Base-by-base conservation (phyloP, 768 basidiomycete genomes). In the Boletus rex-veris region DNA sequence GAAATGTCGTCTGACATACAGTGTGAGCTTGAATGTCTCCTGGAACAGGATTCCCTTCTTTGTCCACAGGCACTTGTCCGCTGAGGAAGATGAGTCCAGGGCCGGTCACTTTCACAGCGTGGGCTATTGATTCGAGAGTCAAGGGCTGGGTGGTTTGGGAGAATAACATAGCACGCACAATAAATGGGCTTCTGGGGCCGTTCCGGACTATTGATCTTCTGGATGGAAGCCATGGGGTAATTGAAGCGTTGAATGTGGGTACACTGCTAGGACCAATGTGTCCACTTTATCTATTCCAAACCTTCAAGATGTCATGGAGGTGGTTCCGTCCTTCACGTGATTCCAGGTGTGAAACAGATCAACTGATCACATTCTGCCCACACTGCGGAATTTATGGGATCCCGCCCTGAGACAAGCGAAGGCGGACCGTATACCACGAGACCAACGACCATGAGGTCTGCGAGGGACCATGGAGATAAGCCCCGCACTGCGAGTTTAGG, bases 21-120 rank as follows among this genome's bases (percentile, higher is more conserved):
- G 83, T 82, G 64, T 85, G 82, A 58, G 79, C 83, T 62, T 80
- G 62, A 53, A 86, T 76, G 7, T 78, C 82, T n/a, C 83, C 83
- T 24, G 63, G 63, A 14, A 83, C 77, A n/a, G 81, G 58, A 15
- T 74, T 72, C 15, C 80, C 81, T 38, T 74, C 65, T 50, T 64
- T 70, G 58, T 77, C 79, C 12, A 77, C 74, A 1, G 84, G 84
- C 7, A 76, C 78, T 64, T 83, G 82, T 5, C 82, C 84, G 54
- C 81, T 84, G 38, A 84, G 70, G 65, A 84, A 85, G 55, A 84
- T 77, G 45, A 85, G 64, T 7, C 82, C 33, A 10, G 33, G 33
- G 33, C 33, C 82, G 2, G 80, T 77, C 12, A 78, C 73, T 64
- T 83, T 84, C 14, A 77, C 78, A 15, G 79, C 80, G 71, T 82